These are phyloP conservation scores for Phellinidium pouzarii DNA, from an alignment of 1,284 basidiomycete species.

Conservation along the genomic window DNA sequence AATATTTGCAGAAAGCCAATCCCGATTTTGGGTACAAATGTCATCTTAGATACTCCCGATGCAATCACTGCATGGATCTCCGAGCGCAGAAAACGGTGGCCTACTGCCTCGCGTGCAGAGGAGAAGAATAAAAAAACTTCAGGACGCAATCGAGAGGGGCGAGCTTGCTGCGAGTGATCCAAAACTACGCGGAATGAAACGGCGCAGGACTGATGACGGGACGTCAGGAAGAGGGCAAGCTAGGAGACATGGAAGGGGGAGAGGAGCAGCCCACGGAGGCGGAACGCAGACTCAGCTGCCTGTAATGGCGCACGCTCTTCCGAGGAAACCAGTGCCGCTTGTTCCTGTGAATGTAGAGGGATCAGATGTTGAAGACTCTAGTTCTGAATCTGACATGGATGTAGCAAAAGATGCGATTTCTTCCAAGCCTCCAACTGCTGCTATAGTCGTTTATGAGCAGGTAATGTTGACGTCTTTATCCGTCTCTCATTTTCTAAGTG, in stretches of 20 bases:
- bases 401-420: slow-evolving; percentile 34
- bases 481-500: background rate
- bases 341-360: slow-evolving; percentile 14
- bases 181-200: slow-evolving; percentile 31
- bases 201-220: slow-evolving; percentile 25
- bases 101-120: slow-evolving; percentile 57
- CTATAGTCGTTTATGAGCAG: background rate
- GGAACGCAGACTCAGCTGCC: slow-evolving; percentile 30
- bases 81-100: slow-evolving; percentile 82
- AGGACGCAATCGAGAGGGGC: slow-evolving; percentile 74
- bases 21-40: slow-evolving; percentile 75
- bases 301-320: slow-evolving; percentile 23
- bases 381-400: slow-evolving; percentile 49
- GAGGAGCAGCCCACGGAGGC: slow-evolving; percentile 25
- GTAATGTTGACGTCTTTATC: background rate
- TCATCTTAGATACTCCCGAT: slow-evolving; percentile 76
- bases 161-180: slow-evolving; percentile 53
- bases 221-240: background rate
- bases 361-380: slow-evolving; percentile 32
- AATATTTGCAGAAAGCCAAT: slow-evolving; percentile 50
- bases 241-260: slow-evolving; percentile 1
- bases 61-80: slow-evolving; percentile 79
- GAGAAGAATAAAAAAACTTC: slow-evolving; percentile 72
- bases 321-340: slow-evolving; percentile 14
- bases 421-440: slow-evolving; percentile 39